These are phyloP conservation scores for Penicillium arizonense DNA, from an alignment of 495 filamentous ascomycete genomes.

Conservation along the genomic window DNA sequence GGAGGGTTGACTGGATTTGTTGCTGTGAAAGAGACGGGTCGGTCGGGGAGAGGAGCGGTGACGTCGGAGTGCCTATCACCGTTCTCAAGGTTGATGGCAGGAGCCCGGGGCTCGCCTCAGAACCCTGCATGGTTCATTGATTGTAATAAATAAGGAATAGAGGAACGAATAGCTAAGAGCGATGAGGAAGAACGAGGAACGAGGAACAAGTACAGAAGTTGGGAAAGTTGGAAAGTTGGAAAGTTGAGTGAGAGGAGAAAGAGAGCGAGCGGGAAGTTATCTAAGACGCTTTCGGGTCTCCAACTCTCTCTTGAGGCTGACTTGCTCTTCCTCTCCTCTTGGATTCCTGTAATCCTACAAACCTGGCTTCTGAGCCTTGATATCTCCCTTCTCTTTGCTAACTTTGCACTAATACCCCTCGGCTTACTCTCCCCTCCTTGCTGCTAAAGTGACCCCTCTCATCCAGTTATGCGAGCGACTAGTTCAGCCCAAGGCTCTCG, in stretches of 20 bases:
- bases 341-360: too few relatives aligned
- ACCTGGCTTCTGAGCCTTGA: neutral
- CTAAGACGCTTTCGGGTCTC: conserved; percentile 34
- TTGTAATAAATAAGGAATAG: conserved; percentile 9
- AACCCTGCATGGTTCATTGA: conserved; percentile 49
- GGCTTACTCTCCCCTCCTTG: conserved; percentile 15
- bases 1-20: conserved; percentile 28
- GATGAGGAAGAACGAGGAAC: conserved; percentile 4
- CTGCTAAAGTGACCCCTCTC: conserved; percentile 24
- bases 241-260: conserved; percentile 11
- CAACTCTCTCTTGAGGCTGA: conserved; percentile 3
- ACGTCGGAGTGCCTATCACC: conserved; percentile 32
- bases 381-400: neutral
- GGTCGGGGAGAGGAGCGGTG: conserved; percentile 25
- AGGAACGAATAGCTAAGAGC: neutral
- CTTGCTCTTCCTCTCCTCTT: neutral
- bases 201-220: neutral
- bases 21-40: conserved; percentile 20
- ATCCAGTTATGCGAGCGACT: conserved; percentile 15
- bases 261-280: conserved; percentile 10
- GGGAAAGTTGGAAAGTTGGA: conserved; percentile 9
- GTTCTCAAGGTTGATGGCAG: conserved; percentile 37
- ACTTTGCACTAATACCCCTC: neutral
- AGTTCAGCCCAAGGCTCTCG: neutral
- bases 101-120: conserved; percentile 42